Base-by-base conservation (phyloP, 2,329 filamentous ascomycete species). In the Fusarium cicatricum region DNA sequence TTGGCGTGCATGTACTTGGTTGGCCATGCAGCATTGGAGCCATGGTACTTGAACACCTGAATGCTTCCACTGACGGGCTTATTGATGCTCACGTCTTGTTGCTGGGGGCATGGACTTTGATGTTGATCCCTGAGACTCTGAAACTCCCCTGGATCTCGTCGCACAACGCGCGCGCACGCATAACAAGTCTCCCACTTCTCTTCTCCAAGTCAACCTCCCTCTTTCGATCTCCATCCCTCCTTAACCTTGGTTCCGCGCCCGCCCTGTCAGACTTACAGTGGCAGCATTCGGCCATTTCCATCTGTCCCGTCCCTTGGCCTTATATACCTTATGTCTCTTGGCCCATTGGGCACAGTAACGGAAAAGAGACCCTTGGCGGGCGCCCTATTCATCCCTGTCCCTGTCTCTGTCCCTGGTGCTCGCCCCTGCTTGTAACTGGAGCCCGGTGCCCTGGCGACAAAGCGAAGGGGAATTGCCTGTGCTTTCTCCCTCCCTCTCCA, bases 51-150 rank as follows among this genome's bases (percentile, higher is more conserved):
- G n/a, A n/a, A n/a, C n/a, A n/a, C n/a, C n/a, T n/a, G n/a, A n/a
- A n/a, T n/a, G n/a, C n/a, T n/a, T n/a, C n/a, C n/a, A n/a, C n/a
- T n/a, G n/a, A n/a, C n/a, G n/a, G n/a, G 21, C 21, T 23, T 23
- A 7, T 7, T 23, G 21, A 23, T 23, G 21, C 33, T 48, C 50
- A 40, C 47, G 36, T 19, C n/a, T 29, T 43, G 55, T 51, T 50
- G 43, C 55, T 44, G 36, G 55, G 58, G 60, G 44, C 50, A 58
- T 52, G 42, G 47, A 48, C 60, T 64, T 63, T 53, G 39, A 56
- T 68, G 60, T 62, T 66, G 60, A 67, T 68, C 65, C 65, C 60
- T 66, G 65, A 61, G 58, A 66, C 47, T 65, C 58, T 67, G 65
- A 67, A 67, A 67, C 65, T 66, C 65, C 60, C 65, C 65, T 67